Evolutionary conservation across 1,139 yeast species (phyloP), one percentile per base, ranked within the genome.

Genomic region (Yamadazyma dendronema): DNA sequence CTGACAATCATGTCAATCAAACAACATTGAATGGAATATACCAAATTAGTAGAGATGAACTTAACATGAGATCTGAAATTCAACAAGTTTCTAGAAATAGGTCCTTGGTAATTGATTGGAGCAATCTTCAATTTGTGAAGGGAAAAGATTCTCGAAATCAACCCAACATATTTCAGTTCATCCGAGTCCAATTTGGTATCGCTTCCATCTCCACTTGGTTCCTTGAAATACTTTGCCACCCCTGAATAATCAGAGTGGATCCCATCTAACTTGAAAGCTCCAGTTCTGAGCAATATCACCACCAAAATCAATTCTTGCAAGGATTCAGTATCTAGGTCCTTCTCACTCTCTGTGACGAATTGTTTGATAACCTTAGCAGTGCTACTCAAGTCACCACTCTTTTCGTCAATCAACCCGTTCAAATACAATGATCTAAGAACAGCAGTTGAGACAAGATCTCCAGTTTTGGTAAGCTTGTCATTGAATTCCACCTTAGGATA

Each of bases 51-150:
- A 26, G 72, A 70, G 34, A 84, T 61, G 36, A 77, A 75, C 40
- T 79, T 72, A 35, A 83, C 58, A 41, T 81, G 80, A 12, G 89
- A 82, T 53, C 92, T 75, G 55, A 84, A 85, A 30, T 77, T 70
- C 38, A 84, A 63, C 26, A 85, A 65, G 37, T 74, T 71, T 43
- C 84, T 72, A 17, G 86, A 83, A 30, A 84, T 65, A 4, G 92
- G 90, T 0, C 92, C 92, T 40, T 77, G 77, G 53, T 81, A 71
- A 44, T 79, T 79, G 25, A 76, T 72, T 4, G 84, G 81, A 17
- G 80, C 78, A 15, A 74, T 67, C 30, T 67, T 57, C 30, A 81
- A 63, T 44, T 69, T 71, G 41, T 77, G 72, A 31, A 82, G 64
- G 2, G 83, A 67, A 28, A 84, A 76, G 2, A 83, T 61, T 44